Evolutionary conservation across 2,329 filamentous ascomycete genomes (phyloP).

Genomic region (Pyrenochaeta sp.): DNA sequence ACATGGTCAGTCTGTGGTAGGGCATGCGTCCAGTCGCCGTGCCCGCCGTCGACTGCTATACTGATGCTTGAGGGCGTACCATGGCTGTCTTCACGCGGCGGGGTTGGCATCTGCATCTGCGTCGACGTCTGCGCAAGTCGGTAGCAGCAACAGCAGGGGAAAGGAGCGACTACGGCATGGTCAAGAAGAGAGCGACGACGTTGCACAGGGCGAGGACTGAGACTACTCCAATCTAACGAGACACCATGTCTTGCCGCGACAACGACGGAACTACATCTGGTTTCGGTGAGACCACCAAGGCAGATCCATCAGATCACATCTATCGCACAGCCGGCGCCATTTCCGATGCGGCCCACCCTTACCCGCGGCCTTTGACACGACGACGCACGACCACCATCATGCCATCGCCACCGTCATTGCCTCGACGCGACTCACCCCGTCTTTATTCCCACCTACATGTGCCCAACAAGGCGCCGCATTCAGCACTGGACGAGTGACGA

Average conservation of each 20-base stretch:
- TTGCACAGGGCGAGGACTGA: too few relatives aligned
- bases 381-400: too few relatives aligned
- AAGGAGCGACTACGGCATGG: constrained; percentile 5
- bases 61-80: constrained; percentile 9
- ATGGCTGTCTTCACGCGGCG: constrained; percentile 23
- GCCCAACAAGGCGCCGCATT: not conserved
- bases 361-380: too few relatives aligned
- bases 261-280: constrained; percentile 1
- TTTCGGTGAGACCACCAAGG: not conserved
- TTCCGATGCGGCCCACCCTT: not conserved
- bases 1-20: constrained; percentile 43
- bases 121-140: constrained; percentile 5
- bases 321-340: not conserved
- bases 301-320: not conserved
- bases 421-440: too few relatives aligned
- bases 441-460: too few relatives aligned
- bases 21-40: constrained; percentile 40
- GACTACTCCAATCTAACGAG: not conserved
- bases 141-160: constrained; percentile 5
- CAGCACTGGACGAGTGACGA: not conserved
- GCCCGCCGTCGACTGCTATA: not conserved
- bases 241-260: constrained; percentile 2
- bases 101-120: constrained; percentile 18
- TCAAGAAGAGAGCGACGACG: not conserved
- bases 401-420: too few relatives aligned